Conservation (phyloP, 1,139 yeast species). For the Hanseniaspora gamundiae region DNA sequence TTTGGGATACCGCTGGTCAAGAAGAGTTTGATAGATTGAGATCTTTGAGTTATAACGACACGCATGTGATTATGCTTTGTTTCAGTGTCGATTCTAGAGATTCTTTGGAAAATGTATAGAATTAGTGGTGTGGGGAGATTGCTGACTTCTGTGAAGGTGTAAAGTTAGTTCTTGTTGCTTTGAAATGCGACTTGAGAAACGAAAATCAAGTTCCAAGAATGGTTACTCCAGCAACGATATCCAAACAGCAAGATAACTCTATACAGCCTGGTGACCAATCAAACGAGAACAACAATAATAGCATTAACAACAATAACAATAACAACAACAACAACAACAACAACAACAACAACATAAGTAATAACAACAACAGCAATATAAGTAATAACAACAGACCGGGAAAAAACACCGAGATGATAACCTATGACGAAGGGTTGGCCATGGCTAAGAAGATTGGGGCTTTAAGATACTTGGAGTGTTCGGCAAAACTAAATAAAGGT, state of each 20-base stretch:
- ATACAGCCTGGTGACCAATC: conserved; percentile 10
- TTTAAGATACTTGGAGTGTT: conserved; percentile 77
- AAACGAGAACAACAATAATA: conserved; percentile 10
- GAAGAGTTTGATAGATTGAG: conserved; percentile 93
- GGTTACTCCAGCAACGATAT: conserved; percentile 20
- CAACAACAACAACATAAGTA: conserved; percentile 9
- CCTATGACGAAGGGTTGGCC: conserved; percentile 71
- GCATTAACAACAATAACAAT: conserved; percentile 9
- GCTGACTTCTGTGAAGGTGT: conserved; percentile 97
- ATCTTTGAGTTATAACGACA: conserved; percentile 82
- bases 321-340: conserved; percentile 14
- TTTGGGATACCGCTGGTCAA: conserved; percentile 99
- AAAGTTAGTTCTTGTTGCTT: conserved; percentile 81
- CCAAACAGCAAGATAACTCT: conserved; percentile 1
- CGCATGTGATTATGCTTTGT: conserved; percentile 94
- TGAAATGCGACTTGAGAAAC: conserved; percentile 83
- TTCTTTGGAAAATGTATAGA: conserved; percentile 86
- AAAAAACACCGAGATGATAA: conserved; percentile 38
- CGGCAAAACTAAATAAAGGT: conserved; percentile 88
- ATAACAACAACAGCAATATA: conserved; percentile 14
- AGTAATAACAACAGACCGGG: conserved; percentile 18
- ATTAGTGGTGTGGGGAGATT: conserved; percentile 94
- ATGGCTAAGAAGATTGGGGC: conserved; percentile 86
- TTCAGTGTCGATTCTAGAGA: conserved; percentile 91
- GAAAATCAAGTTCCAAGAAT: conserved; percentile 29